Percentiles rank a stretch among this genome's conserved stretches.
These are phyloP conservation scores for Aegilops speltoides DNA, from an alignment of 176 grass and related monocot genomes.

Conservation along the genomic window DNA sequence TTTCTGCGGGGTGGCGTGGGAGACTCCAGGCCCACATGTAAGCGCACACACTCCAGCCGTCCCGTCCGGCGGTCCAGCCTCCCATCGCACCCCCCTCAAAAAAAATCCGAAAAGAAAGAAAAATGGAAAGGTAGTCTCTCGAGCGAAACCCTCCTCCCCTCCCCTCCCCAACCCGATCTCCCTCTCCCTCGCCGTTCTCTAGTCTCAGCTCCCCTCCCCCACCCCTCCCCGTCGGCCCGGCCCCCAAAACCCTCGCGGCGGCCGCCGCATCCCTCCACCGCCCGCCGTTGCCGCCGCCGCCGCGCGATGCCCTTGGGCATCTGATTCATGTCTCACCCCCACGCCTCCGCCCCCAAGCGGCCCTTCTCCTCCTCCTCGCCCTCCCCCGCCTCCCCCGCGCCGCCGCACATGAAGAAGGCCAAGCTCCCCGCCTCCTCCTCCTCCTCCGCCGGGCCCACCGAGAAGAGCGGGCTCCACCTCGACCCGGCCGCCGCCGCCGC, in stretches of 20 bases:
- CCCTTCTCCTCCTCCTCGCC: not conserved
- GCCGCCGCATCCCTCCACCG: not conserved
- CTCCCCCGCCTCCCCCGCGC: no score
- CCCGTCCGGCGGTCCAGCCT: not conserved
- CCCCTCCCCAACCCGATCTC: slow-evolving; percentile 41
- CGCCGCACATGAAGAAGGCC: no score
- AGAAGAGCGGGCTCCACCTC: slow-evolving; percentile 67
- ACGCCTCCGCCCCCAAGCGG: slow-evolving; percentile 4
- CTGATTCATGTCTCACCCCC: slow-evolving; percentile 42
- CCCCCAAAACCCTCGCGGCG: slow-evolving; percentile 38
- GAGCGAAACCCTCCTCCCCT: slow-evolving; percentile 38
- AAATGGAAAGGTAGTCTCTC: not conserved
- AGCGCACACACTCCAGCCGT: not conserved
- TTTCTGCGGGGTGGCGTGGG: not conserved
- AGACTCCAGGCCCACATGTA: not conserved
- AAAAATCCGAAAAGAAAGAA: not conserved
- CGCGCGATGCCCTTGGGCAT: no score
- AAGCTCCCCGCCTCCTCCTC: not conserved
- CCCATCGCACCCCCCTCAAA: slow-evolving; percentile 8
- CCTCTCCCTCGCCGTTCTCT: slow-evolving; percentile 29
- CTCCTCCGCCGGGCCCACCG: slow-evolving; percentile 34
- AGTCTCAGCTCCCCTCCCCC: not conserved
- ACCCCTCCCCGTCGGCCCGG: slow-evolving; percentile 23
- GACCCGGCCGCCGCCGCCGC: slow-evolving; percentile 18
- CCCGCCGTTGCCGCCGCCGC: not conserved